Percentiles rank a stretch among this genome's conserved stretches.
phyloP scores from a whole-genome alignment of 2,329 filamentous ascomycete species.

The Dactylonectria estremocensis region DNA sequence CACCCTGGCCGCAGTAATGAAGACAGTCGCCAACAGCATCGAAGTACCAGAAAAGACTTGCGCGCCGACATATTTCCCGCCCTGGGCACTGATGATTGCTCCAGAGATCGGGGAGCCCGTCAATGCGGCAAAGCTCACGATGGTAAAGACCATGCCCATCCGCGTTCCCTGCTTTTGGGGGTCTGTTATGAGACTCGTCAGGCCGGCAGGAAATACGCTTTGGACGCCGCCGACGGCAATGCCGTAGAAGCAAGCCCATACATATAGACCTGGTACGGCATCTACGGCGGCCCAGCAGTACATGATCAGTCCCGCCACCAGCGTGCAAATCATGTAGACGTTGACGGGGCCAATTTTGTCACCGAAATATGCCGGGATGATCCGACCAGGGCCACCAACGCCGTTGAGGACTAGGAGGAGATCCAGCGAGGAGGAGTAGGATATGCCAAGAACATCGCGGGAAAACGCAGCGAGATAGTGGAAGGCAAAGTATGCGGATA shows the following conservation, averaged over 20 bases:
- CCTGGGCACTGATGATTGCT: constrained; percentile 40
- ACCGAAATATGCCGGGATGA: constrained; percentile 71
- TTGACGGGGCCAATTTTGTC: constrained; percentile 69
- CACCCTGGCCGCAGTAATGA: constrained; percentile 32
- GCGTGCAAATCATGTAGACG: constrained; percentile 45
- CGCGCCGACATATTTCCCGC: constrained; percentile 37
- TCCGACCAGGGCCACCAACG: constrained; percentile 69
- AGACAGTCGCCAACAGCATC: constrained; percentile 32
- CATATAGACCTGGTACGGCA: constrained; percentile 38
- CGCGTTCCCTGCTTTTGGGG: constrained; percentile 56
- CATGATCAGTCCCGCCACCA: constrained; percentile 43
- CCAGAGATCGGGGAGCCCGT: constrained; percentile 55
- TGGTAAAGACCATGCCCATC: constrained; percentile 58
- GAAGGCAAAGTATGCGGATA: constrained; percentile 66
- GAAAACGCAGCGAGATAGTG: constrained; percentile 59
- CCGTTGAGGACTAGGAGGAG: constrained; percentile 76
- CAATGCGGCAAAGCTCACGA: constrained; percentile 56
- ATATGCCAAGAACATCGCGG: constrained; percentile 46
- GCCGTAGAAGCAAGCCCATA: constrained; percentile 43
- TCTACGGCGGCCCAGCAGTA: constrained; percentile 45
- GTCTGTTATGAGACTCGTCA: constrained; percentile 56
- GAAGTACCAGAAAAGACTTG: constrained; percentile 41
- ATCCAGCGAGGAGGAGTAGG: constrained; percentile 64
- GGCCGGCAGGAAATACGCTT: constrained; percentile 49
- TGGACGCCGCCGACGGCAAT: constrained; percentile 39